phyloP scores from a whole-genome alignment of 345 rosid species.

The Syzygium grande region DNA sequence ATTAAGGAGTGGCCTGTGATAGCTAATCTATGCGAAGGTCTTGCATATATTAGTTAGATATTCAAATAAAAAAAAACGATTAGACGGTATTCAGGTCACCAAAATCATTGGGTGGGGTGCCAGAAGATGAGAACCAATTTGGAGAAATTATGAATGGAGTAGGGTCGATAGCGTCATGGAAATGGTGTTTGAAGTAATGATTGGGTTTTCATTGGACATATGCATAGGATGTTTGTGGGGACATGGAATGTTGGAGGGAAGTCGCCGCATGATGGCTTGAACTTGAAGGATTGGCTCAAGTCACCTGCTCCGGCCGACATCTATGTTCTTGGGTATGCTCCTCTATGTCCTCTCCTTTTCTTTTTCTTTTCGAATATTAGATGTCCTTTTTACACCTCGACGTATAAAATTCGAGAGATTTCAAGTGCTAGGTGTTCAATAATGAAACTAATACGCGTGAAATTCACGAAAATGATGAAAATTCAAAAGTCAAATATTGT shows the following conservation, averaged over 20 bases:
- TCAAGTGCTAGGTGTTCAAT: neutral
- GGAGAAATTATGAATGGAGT: neutral
- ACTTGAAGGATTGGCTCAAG: constrained; percentile 58
- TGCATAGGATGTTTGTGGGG: constrained; percentile 71
- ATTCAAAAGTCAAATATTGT: no score
- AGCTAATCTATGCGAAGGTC: no score
- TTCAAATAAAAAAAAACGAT: neutral
- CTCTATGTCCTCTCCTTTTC: neutral
- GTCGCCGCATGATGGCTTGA: constrained; percentile 58
- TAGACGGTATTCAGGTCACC: neutral
- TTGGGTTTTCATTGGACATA: neutral
- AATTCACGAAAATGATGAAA: no score
- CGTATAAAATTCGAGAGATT: neutral
- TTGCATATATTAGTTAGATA: neutral
- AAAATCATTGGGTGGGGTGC: neutral
- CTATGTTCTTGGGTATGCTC: constrained; percentile 68
- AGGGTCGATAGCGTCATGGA: neutral
- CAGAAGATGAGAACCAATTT: neutral
- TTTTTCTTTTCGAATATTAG: no score
- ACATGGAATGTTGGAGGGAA: constrained; percentile 95
- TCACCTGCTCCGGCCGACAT: constrained; percentile 56
- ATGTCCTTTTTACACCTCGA: neutral
- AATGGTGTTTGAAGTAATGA: neutral
- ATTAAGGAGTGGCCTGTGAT: no score
- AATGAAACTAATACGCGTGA: no score